Conservation (phyloP, 2,329 filamentous ascomycete species). For the Colletotrichum destructivum region DNA sequence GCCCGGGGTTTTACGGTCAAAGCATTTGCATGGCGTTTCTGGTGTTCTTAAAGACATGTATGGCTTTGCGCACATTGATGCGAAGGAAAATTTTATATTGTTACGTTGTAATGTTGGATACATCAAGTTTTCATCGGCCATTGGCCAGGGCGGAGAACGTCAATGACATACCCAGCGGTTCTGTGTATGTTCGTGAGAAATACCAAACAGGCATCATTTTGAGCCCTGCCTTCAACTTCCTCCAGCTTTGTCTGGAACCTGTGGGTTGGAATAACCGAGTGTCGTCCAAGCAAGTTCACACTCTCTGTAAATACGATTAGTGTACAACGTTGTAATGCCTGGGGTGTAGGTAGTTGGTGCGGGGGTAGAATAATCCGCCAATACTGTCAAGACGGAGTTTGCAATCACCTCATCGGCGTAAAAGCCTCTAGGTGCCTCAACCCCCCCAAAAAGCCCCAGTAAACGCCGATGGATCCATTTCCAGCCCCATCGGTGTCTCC, state of each 20-base stretch:
- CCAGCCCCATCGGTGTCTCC: neutral
- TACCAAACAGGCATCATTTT: neutral
- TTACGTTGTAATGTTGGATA: neutral
- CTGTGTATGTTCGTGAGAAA: no score
- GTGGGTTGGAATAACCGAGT: no score
- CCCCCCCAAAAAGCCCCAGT: neutral
- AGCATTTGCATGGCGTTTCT: neutral
- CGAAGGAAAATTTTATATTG: no score
- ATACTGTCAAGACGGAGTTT: constrained; percentile 1
- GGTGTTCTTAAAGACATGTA: neutral
- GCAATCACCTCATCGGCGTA: constrained; percentile 18
- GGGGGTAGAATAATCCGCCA: constrained; percentile 27
- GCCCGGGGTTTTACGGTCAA: neutral
- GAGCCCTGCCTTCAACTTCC: no score
- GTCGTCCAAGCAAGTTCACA: no score
- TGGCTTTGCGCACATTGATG: neutral
- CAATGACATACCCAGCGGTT: no score
- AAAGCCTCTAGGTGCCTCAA: constrained; percentile 1
- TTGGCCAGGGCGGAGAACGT: no score
- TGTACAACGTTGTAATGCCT: neutral
- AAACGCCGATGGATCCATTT: neutral
- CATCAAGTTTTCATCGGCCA: neutral
- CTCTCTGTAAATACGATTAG: neutral
- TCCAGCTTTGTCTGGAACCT: no score
- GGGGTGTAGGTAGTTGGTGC: neutral